These are phyloP conservation scores for Sphaerostilbella broomeana DNA, from an alignment of 2,329 filamentous ascomycete genomes.

Conservation along the genomic window DNA sequence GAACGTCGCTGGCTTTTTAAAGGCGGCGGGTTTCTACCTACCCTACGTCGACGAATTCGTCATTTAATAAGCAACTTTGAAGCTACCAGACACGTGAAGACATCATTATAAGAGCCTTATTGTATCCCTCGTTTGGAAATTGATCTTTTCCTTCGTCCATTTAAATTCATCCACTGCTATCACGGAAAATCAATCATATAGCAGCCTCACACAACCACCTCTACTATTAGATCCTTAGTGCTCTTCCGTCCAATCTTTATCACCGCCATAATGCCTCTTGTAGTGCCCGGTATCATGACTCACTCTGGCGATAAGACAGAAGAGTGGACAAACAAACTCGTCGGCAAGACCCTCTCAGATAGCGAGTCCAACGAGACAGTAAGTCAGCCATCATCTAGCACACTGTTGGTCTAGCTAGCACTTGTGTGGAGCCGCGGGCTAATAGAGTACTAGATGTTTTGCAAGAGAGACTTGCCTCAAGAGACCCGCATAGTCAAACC, in stretches of 20 bases:
- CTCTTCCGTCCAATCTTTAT: not conserved
- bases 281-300: constrained; percentile 52
- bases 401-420: not conserved
- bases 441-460: constrained; percentile 43
- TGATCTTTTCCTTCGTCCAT: not conserved
- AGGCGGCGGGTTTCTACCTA: too few species aligned
- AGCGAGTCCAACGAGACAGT: constrained; percentile 46
- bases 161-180: not conserved
- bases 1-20: not conserved
- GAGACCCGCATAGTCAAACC: constrained; percentile 50
- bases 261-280: constrained; percentile 52
- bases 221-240: too few species aligned
- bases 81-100: not conserved
- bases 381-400: constrained; percentile 19
- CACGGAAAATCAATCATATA: not conserved
- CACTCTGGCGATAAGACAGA: constrained; percentile 41
- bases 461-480: constrained; percentile 53
- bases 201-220: not conserved
- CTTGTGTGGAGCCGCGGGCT: constrained; percentile 2
- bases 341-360: constrained; percentile 56
- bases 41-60: not conserved
- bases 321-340: constrained; percentile 55
- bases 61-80: constrained; percentile 1
- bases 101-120: not conserved
- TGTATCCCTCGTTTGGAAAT: not conserved